These are phyloP conservation scores for Komagataella populi DNA, from an alignment of 805 yeast genomes.

Conservation along the genomic window DNA sequence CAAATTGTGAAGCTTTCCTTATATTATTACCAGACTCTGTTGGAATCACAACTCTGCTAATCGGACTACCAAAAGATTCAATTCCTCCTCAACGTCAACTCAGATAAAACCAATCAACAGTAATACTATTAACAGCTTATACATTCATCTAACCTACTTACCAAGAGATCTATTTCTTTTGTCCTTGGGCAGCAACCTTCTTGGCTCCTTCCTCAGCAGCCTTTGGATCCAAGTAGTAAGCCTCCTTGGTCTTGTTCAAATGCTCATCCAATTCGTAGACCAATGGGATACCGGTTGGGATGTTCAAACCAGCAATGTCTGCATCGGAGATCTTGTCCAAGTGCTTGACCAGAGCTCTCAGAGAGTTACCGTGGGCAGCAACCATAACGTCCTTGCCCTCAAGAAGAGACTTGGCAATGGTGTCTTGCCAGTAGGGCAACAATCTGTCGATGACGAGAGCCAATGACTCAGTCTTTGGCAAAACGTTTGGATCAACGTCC, in stretches of 20 bases:
- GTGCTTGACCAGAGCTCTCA: slow-evolving; percentile 93
- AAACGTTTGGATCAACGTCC: slow-evolving; percentile 69
- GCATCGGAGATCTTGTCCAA: slow-evolving; percentile 86
- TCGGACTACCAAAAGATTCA: no score
- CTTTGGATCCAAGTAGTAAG: slow-evolving; percentile 97
- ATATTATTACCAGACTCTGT: no score
- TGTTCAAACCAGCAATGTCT: slow-evolving; percentile 88
- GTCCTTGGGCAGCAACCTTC: slow-evolving; percentile 96
- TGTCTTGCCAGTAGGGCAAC: slow-evolving; percentile 94
- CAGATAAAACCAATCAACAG: neutral
- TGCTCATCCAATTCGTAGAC: slow-evolving; percentile 86
- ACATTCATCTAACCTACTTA: neutral
- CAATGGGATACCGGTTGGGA: slow-evolving; percentile 97
- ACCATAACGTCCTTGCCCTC: slow-evolving; percentile 82
- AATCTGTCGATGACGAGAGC: slow-evolving; percentile 91
- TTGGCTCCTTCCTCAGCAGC: slow-evolving; percentile 99
- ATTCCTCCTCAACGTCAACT: neutral
- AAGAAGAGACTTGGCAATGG: slow-evolving; percentile 72
- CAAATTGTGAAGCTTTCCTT: no score
- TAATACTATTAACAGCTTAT: neutral
- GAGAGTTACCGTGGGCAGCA: slow-evolving; percentile 98
- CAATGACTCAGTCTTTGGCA: slow-evolving; percentile 92
- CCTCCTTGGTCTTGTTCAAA: slow-evolving; percentile 82
- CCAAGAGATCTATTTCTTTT: slow-evolving; percentile 27
- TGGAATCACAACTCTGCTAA: no score